Conservation (phyloP, 768 basidiomycete genomes). For the Panus rudis region DNA sequence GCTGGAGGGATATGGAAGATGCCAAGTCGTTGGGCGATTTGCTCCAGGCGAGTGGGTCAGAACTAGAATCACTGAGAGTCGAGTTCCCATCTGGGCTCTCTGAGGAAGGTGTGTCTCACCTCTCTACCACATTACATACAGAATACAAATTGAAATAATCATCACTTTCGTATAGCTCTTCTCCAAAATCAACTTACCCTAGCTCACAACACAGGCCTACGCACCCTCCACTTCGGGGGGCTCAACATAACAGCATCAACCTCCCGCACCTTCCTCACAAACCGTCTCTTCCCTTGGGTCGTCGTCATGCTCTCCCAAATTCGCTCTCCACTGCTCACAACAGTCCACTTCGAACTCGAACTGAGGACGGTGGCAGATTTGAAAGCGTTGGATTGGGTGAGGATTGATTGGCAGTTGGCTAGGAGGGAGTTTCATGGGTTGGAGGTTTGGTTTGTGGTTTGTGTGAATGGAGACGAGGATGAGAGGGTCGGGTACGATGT, state of each 20-base stretch:
- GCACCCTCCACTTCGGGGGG: constrained; percentile 19
- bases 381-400: constrained; percentile 20
- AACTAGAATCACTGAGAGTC: constrained; percentile 19
- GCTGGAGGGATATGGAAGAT: constrained; percentile 22
- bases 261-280: constrained; percentile 17
- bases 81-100: constrained; percentile 21
- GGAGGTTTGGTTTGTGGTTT: constrained; percentile 18
- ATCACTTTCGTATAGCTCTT: constrained; percentile 9
- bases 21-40: constrained; percentile 19
- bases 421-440: constrained; percentile 18
- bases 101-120: constrained; percentile 12
- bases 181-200: constrained; percentile 20
- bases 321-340: constrained; percentile 10
- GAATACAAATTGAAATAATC: background rate
- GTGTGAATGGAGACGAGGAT: constrained; percentile 6
- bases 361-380: constrained; percentile 14
- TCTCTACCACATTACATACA: background rate
- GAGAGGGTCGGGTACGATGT: background rate
- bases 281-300: constrained; percentile 11
- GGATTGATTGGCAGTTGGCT: constrained; percentile 19
- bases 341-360: constrained; percentile 20
- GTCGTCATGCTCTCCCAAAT: constrained; percentile 10
- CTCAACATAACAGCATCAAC: constrained; percentile 16
- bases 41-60: constrained; percentile 19
- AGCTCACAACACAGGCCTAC: constrained; percentile 21